Evolutionary conservation across 2,329 filamentous ascomycete species (phyloP).

Genomic region (Epichloe coenophiala): DNA sequence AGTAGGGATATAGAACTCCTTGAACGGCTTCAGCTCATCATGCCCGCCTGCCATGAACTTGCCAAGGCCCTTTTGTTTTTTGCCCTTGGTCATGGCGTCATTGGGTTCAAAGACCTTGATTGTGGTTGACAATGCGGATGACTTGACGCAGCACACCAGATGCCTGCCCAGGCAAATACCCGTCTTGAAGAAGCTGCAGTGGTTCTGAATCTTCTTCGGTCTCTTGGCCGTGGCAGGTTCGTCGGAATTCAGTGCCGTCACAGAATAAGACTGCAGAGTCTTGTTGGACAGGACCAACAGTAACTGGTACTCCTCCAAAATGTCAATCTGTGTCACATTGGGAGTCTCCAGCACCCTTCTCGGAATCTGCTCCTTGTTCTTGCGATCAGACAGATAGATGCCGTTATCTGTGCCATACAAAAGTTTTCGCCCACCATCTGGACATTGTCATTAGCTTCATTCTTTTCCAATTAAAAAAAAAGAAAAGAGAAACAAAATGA

Average conservation of each 20-base stretch:
- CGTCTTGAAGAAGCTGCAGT: conserved; percentile 97
- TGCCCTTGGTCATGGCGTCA: conserved; percentile 82
- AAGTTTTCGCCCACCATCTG: conserved; percentile 87
- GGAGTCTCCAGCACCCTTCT: conserved; percentile 74
- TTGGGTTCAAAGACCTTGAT: conserved; percentile 99
- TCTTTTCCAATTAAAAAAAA: no score
- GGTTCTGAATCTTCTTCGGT: conserved; percentile 90
- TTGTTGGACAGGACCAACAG: conserved; percentile 88
- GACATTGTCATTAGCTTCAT: conserved; percentile 5
- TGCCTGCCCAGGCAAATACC: conserved; percentile 91
- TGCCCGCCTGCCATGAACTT: conserved; percentile 92
- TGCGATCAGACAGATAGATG: conserved; percentile 83
- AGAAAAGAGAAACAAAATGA: not conserved
- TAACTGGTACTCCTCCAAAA: conserved; percentile 87
- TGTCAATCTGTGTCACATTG: conserved; percentile 87
- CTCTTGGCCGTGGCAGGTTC: conserved; percentile 72
- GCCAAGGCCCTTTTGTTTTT: conserved; percentile 88
- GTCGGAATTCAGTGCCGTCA: conserved; percentile 73
- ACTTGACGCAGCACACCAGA: conserved; percentile 93
- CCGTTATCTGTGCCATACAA: conserved; percentile 91
- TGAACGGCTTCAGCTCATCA: conserved; percentile 91
- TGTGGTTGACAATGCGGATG: conserved; percentile 79
- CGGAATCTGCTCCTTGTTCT: conserved; percentile 70
- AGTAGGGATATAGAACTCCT: conserved; percentile 97
- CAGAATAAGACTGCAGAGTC: conserved; percentile 76